These are phyloP conservation scores for Aspergillus flavus DNA, from an alignment of 2,329 filamentous ascomycete genomes.

Conservation along the genomic window DNA sequence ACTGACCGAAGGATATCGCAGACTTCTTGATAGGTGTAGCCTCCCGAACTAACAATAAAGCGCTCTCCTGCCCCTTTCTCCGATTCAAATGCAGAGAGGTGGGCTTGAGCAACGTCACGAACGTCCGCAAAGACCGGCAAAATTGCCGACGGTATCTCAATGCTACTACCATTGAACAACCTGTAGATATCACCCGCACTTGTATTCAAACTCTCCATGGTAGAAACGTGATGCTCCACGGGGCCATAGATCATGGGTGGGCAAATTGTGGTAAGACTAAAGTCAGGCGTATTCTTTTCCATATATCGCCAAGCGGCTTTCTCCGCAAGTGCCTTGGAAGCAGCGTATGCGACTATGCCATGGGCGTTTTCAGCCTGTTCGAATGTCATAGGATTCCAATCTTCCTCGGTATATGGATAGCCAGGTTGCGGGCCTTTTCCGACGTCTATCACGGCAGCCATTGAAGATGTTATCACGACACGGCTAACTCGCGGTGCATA, in stretches of 20 bases:
- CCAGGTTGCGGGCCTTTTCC: background rate
- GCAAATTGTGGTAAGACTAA: conserved; percentile 8
- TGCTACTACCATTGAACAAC: background rate
- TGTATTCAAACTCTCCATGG: background rate
- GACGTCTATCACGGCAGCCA: conserved; percentile 1
- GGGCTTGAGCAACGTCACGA: conserved; percentile 13
- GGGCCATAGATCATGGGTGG: conserved; percentile 9
- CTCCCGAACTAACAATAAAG: background rate
- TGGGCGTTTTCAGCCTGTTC: too few relatives aligned
- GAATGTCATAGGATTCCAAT: conserved; percentile 1
- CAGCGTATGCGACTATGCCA: too few relatives aligned
- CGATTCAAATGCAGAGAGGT: conserved; percentile 6
- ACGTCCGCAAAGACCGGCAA: conserved; percentile 13
- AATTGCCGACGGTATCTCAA: background rate
- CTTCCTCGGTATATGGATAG: conserved; percentile 1
- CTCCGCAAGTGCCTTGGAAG: conserved; percentile 9
- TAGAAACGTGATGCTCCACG: background rate
- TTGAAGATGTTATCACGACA: conserved; percentile 10
- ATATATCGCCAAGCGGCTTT: conserved; percentile 11
- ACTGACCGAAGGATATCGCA: conserved; percentile 1
- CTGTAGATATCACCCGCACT: background rate
- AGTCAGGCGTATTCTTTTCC: background rate
- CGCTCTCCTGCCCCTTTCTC: background rate
- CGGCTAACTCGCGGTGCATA: background rate
- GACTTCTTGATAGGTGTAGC: background rate